These are phyloP conservation scores for Mediolabrus comicus DNA, from an alignment of 108 stramenopile genomes.

Conservation along the genomic window DNA sequence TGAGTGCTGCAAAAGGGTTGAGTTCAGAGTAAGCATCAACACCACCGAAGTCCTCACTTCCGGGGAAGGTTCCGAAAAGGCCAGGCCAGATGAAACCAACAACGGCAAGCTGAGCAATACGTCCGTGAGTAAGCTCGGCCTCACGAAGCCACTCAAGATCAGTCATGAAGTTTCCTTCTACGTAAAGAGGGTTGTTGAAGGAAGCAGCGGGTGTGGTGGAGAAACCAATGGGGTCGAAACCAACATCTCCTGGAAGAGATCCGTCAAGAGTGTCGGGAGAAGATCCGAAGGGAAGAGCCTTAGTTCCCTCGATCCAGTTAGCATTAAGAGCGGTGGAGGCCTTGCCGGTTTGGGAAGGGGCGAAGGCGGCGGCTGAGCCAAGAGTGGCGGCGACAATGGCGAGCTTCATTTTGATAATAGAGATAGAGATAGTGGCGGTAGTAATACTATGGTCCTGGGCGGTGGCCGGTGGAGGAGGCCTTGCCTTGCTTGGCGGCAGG, in stretches of 20 bases:
- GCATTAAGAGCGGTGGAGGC: slow-evolving; percentile 26
- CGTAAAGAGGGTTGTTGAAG: slow-evolving; percentile 45
- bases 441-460: neutral
- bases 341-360: slow-evolving; percentile 54
- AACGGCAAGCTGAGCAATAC: slow-evolving; percentile 95
- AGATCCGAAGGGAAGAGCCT: slow-evolving; percentile 78
- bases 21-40: slow-evolving; percentile 88
- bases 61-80: slow-evolving; percentile 92
- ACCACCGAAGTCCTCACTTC: slow-evolving; percentile 88
- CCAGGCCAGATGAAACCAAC: slow-evolving; percentile 95
- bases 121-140: slow-evolving; percentile 97
- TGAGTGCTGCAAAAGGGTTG: slow-evolving; percentile 91
- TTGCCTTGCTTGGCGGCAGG: slow-evolving; percentile 22
- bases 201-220: slow-evolving; percentile 85
- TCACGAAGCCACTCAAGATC: slow-evolving; percentile 92
- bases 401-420: slow-evolving; percentile 44
- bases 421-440: slow-evolving; percentile 2
- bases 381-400: slow-evolving; percentile 60
- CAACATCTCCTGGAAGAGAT: slow-evolving; percentile 89
- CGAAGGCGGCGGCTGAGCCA: slow-evolving; percentile 48
- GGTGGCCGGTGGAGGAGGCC: slow-evolving; percentile 34
- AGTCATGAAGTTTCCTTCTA: slow-evolving; percentile 55
- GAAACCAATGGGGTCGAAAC: slow-evolving; percentile 97
- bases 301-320: slow-evolving; percentile 54
- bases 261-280: slow-evolving; percentile 90